A percentile compares a stretch with the other conserved stretches of the same genome.
phyloP scores from a whole-genome alignment of 495 filamentous ascomycete genomes.

The Evansstolkia leycettana region DNA sequence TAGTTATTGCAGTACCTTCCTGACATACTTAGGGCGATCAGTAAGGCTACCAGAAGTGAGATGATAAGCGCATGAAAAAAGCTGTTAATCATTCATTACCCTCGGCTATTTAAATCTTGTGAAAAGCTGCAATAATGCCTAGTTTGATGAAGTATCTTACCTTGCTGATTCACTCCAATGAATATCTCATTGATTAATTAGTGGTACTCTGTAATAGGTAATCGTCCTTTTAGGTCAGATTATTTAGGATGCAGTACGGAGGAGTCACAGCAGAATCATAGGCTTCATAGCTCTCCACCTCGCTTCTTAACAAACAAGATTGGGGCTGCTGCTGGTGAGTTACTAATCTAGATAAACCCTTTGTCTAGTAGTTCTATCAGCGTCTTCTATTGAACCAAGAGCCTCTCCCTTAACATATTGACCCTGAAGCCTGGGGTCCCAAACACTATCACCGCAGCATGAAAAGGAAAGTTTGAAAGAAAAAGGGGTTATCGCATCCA shows the following conservation, averaged over 20 bases:
- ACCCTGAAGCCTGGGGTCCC: too few relatives aligned
- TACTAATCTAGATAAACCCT: neutral
- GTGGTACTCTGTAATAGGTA: neutral
- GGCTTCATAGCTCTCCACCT: neutral
- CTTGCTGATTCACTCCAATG: neutral
- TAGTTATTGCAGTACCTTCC: conserved; percentile 10
- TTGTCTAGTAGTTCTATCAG: neutral
- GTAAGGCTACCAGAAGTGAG: conserved; percentile 3
- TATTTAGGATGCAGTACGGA: neutral
- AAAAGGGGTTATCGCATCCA: too few relatives aligned
- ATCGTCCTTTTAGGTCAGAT: neutral
- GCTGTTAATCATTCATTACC: conserved; percentile 2
- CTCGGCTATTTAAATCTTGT: neutral
- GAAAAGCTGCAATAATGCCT: conserved; percentile 2
- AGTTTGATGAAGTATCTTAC: conserved; percentile 1
- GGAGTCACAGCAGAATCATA: conserved; percentile 1
- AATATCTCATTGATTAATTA: conserved; percentile 1
- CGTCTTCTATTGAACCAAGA: neutral
- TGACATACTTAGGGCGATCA: conserved; percentile 11
- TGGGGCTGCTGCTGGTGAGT: neutral
- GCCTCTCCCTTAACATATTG: conserved; percentile 1
- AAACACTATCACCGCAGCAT: too few relatives aligned
- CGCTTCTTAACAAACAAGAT: conserved; percentile 1
- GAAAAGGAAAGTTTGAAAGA: too few relatives aligned
- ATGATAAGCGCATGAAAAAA: conserved; percentile 16